phyloP scores from a whole-genome alignment of 2,329 filamentous ascomycete species.

The Stemphylium beticola region DNA sequence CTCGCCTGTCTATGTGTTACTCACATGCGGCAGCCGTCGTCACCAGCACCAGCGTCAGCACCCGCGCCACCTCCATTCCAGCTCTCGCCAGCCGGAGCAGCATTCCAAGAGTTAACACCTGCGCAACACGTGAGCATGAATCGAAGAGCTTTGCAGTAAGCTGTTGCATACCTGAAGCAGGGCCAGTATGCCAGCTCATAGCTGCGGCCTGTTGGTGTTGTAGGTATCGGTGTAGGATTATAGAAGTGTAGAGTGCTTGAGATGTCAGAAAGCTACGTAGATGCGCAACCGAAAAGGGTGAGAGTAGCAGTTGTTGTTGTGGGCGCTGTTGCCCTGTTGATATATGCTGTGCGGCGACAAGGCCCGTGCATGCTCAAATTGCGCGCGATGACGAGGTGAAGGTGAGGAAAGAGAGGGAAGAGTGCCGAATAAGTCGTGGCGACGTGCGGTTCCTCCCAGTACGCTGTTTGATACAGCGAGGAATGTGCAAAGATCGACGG shows the following conservation, averaged over 20 bases:
- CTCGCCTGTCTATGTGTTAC: conserved; percentile 18
- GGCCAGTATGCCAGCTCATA: conserved; percentile 33
- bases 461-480: too few relatives aligned
- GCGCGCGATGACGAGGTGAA: conserved; percentile 11
- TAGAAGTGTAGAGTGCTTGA: not conserved
- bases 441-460: too few relatives aligned
- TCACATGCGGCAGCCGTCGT: conserved; percentile 51
- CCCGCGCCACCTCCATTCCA: conserved; percentile 16
- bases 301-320: not conserved
- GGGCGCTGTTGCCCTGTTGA: conserved; percentile 2
- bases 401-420: not conserved
- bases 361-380: conserved; percentile 5
- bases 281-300: not conserved
- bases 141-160: conserved; percentile 5
- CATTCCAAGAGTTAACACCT: conserved; percentile 24
- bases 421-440: too few relatives aligned
- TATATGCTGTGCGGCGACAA: not conserved
- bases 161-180: conserved; percentile 14
- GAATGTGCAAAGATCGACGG: too few relatives aligned
- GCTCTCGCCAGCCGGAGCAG: conserved; percentile 8
- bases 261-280: not conserved
- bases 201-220: not conserved
- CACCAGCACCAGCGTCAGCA: conserved; percentile 32
- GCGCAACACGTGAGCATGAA: conserved; percentile 6
- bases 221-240: not conserved